Percentiles rank a stretch among this genome's conserved stretches.
Conservation (phyloP, 2,329 filamentous ascomycete species). For the Pestalotiopsis sp. region DNA sequence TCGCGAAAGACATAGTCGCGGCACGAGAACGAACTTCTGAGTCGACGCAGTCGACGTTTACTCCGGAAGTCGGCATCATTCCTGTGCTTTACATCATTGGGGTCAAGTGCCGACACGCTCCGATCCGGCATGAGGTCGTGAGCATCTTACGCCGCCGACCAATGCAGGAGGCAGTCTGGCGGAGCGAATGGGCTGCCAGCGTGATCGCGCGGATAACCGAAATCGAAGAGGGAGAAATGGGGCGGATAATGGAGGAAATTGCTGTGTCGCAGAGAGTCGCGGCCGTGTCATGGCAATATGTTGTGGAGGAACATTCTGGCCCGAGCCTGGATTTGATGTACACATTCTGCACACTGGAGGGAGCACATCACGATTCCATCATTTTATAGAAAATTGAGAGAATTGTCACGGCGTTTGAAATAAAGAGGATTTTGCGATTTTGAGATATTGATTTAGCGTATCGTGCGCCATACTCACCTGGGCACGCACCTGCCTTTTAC, state of each 20-base stretch:
- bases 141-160: slow-evolving; percentile 24
- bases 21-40: slow-evolving; percentile 26
- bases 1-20: slow-evolving; percentile 24
- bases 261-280: slow-evolving; percentile 31
- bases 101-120: slow-evolving; percentile 37
- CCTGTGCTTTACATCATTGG: slow-evolving; percentile 37
- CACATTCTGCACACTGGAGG: slow-evolving; percentile 31
- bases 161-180: slow-evolving; percentile 36
- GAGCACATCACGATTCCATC: slow-evolving; percentile 24
- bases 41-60: slow-evolving; percentile 30
- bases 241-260: slow-evolving; percentile 29
- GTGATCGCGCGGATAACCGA: slow-evolving; percentile 36
- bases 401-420: too few relatives aligned
- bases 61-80: slow-evolving; percentile 34
- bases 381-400: slow-evolving; percentile 8
- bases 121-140: slow-evolving; percentile 33
- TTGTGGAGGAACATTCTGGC: slow-evolving; percentile 18
- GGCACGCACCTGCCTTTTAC: background rate
- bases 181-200: slow-evolving; percentile 31
- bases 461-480: too few relatives aligned
- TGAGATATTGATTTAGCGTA: too few relatives aligned
- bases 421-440: too few relatives aligned
- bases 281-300: slow-evolving; percentile 27
- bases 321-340: slow-evolving; percentile 31
- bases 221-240: slow-evolving; percentile 32